Conservation (phyloP, 140 eudicot genomes). For the Ambrosia hybrid region DNA sequence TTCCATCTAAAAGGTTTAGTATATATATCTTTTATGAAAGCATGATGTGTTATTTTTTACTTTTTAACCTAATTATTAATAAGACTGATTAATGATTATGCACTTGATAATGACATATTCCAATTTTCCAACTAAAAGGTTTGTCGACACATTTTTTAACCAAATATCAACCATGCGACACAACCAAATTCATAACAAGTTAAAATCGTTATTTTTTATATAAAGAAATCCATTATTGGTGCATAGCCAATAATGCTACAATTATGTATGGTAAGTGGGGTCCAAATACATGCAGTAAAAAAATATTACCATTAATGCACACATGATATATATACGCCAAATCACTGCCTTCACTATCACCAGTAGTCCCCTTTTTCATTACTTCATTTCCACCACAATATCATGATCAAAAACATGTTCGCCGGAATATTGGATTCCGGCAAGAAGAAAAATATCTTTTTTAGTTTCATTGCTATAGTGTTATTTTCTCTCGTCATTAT, state of each 20-base stretch:
- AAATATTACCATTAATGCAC: slow-evolving; percentile 1
- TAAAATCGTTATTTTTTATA: no score
- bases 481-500: slow-evolving; percentile 37
- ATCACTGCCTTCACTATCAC: background rate
- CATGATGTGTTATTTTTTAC: no score
- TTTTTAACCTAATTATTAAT: no score
- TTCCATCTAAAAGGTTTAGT: no score
- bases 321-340: slow-evolving; percentile 6
- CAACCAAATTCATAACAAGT: background rate
- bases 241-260: slow-evolving; percentile 2
- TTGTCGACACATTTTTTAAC: background rate
- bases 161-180: background rate
- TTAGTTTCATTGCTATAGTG: slow-evolving; percentile 31
- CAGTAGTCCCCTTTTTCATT: background rate
- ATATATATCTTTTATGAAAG: no score
- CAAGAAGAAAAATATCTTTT: slow-evolving; percentile 30
- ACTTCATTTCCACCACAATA: slow-evolving; percentile 1
- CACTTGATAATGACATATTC: background rate
- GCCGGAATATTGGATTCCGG: slow-evolving; percentile 30
- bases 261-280: background rate
- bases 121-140: background rate
- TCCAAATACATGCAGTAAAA: background rate
- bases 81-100: background rate
- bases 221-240: background rate
- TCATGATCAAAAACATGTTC: slow-evolving; percentile 10